Evolutionary conservation across 495 filamentous ascomycete species (phyloP).

Genomic region (Aeminium ludgeri): DNA sequence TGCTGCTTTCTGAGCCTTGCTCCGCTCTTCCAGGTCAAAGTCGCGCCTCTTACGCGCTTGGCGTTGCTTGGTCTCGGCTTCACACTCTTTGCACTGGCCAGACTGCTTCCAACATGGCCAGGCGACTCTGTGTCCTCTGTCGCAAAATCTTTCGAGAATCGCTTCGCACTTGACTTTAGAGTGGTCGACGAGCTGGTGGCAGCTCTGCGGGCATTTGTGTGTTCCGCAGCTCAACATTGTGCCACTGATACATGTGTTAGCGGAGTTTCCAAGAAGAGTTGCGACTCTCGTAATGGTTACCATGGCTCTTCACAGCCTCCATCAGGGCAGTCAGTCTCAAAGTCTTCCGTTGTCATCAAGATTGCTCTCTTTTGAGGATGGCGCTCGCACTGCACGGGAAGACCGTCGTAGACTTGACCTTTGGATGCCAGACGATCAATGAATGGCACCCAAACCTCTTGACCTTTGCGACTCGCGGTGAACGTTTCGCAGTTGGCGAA

Average conservation of each 20-base stretch:
- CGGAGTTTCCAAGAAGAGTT: no score
- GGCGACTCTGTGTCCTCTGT: no score
- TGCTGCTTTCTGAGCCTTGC: conserved; percentile 31
- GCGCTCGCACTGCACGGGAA: conserved; percentile 51
- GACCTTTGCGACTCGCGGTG: conserved; percentile 42
- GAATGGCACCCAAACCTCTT: conserved; percentile 39
- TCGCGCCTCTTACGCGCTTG: conserved; percentile 33
- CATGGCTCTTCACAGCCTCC: conserved; percentile 56
- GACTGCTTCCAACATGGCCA: no score
- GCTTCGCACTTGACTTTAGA: conserved; percentile 46
- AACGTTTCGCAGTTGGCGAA: conserved; percentile 59
- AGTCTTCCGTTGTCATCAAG: conserved; percentile 34
- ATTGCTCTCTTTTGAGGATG: conserved; percentile 38
- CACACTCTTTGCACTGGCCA: no score
- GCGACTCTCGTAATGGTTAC: conserved; percentile 24
- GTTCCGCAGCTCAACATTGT: conserved; percentile 41
- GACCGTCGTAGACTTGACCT: conserved; percentile 47
- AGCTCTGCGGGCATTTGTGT: conserved; percentile 44
- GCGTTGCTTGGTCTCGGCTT: no score
- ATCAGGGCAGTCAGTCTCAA: conserved; percentile 47
- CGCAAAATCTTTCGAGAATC: no score
- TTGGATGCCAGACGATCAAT: conserved; percentile 38
- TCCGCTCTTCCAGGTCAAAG: conserved; percentile 36
- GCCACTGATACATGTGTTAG: conserved; percentile 25
- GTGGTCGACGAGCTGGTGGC: conserved; percentile 51